Percentiles rank a stretch among this genome's conserved stretches.
phyloP scores from a whole-genome alignment of 257 asterid genomes.

The Eustoma russellianum region DNA sequence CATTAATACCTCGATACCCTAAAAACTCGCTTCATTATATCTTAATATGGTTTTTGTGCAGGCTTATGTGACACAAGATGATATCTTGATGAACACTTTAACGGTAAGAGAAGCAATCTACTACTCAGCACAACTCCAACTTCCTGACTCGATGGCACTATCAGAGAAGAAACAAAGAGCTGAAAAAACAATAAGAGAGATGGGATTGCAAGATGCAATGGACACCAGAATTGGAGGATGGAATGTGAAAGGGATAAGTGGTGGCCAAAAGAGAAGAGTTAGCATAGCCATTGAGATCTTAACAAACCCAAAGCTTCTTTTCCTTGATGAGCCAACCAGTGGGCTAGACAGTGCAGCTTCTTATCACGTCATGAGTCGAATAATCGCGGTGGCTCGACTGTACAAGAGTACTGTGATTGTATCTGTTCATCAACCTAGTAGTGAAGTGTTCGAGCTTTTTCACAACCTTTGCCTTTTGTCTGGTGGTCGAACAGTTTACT shows the following conservation, averaged over 20 bases:
- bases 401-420: conserved; percentile 27
- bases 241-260: conserved; percentile 56
- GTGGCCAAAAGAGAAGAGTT: conserved; percentile 57
- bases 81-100: conserved; percentile 42
- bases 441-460: conserved; percentile 48
- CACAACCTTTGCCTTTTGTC: conserved; percentile 51
- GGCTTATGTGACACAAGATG: conserved; percentile 73
- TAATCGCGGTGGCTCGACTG: conserved; percentile 25
- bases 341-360: conserved; percentile 58
- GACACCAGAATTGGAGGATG: conserved; percentile 56
- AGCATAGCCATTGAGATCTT: conserved; percentile 55
- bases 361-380: conserved; percentile 41
- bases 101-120: conserved; percentile 46
- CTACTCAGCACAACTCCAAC: conserved; percentile 51
- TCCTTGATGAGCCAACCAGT: conserved; percentile 55
- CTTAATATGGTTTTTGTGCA: conserved; percentile 1
- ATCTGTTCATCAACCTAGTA: conserved; percentile 52
- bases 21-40: no score
- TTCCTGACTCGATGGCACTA: conserved; percentile 39
- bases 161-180: conserved; percentile 36
- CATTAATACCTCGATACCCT: no score
- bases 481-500: conserved; percentile 34
- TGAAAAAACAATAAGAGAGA: conserved; percentile 34
- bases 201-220: conserved; percentile 48
- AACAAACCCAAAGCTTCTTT: conserved; percentile 41